Conservation (phyloP, 2,329 filamentous ascomycete species). For the Colletotrichum spaethianum region DNA sequence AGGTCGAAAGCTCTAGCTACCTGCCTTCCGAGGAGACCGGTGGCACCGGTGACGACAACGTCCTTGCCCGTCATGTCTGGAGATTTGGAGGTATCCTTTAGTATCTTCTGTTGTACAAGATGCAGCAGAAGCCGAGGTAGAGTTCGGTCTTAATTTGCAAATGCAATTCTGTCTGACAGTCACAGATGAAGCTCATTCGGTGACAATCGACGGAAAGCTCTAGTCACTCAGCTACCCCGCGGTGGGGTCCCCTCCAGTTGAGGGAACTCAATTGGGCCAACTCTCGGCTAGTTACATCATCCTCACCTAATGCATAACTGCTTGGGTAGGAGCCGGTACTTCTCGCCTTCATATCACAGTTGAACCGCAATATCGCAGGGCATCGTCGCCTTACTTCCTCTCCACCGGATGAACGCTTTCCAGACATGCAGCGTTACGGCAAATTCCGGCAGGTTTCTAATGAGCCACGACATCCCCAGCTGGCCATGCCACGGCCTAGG, state of each 20-base stretch:
- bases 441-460: background rate
- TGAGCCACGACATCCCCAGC: background rate
- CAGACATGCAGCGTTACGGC: background rate
- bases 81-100: background rate
- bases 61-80: slow-evolving; percentile 58
- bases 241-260: slow-evolving; percentile 27
- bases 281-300: slow-evolving; percentile 38
- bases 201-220: slow-evolving; percentile 29
- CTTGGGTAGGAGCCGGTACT: background rate
- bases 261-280: slow-evolving; percentile 31
- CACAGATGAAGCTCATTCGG: background rate
- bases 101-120: background rate
- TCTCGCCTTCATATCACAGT: background rate
- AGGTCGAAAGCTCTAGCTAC: slow-evolving; percentile 79
- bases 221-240: slow-evolving; percentile 35
- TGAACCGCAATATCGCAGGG: background rate
- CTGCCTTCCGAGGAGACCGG: slow-evolving; percentile 85
- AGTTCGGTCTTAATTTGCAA: background rate
- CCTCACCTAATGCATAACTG: slow-evolving; percentile 24
- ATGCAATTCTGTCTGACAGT: background rate
- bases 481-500: background rate
- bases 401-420: background rate
- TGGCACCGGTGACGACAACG: slow-evolving; percentile 86
- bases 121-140: background rate
- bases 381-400: background rate